Conservation (phyloP, 225 moss, liverwort and hornwort genomes). For the Antitrichia curtipendula region DNA sequence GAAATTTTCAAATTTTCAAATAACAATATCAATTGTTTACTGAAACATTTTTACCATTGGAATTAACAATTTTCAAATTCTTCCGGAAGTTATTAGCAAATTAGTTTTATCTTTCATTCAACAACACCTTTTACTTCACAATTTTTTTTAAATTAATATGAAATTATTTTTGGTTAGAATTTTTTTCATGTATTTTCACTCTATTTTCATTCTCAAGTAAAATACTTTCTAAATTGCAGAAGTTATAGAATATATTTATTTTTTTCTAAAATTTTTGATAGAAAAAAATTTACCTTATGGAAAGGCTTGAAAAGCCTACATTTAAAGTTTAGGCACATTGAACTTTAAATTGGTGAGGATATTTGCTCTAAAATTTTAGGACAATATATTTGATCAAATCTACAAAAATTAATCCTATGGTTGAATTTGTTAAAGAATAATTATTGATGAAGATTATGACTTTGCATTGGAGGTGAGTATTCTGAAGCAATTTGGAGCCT, state of each 20-base stretch:
- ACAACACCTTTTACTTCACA: too few species aligned
- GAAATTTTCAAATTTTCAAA: too few species aligned
- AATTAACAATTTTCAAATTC: too few species aligned
- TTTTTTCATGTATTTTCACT: too few species aligned
- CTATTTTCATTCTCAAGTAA: too few species aligned
- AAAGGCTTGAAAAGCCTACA: neutral
- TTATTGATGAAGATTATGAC: neutral
- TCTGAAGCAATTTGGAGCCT: neutral
- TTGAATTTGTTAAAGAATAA: neutral
- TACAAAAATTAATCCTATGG: accelerated
- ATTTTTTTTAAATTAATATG: too few species aligned
- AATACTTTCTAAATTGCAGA: accelerated
- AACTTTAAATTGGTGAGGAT: neutral
- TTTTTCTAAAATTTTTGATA: neutral
- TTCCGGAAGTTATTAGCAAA: too few species aligned
- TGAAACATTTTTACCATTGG: too few species aligned
- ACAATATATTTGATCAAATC: accelerated
- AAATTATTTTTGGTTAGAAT: too few species aligned
- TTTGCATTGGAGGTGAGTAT: neutral
- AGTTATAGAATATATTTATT: neutral
- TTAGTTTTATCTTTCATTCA: too few species aligned
- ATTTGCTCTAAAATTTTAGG: neutral
- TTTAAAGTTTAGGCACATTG: neutral
- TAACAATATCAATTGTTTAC: too few species aligned
- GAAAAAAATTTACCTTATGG: neutral